Percentiles rank a stretch among this genome's conserved stretches.
Evolutionary conservation across 192 early-diverging fungal genomes (phyloP).

Genomic region (Linnemannia zychae): DNA sequence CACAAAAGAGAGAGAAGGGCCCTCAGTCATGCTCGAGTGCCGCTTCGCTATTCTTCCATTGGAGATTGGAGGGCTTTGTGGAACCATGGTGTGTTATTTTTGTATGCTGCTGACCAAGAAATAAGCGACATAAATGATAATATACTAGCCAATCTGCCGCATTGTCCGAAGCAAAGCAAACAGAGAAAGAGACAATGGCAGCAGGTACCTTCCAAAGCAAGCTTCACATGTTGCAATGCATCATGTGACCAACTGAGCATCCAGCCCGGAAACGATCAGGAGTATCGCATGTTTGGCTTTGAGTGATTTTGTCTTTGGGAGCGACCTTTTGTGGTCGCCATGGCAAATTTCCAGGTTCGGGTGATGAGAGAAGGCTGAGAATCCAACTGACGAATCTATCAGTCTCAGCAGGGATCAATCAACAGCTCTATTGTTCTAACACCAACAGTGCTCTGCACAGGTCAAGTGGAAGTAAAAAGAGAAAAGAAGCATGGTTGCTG

Average conservation of each 20-base stretch:
- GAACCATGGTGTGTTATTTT: not conserved
- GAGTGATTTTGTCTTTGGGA: no score
- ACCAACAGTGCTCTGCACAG: not conserved
- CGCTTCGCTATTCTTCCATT: not conserved
- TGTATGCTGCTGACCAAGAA: not conserved
- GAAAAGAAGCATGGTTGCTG: not conserved
- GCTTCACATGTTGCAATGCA: not conserved
- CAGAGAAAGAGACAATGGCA: not conserved
- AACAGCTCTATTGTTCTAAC: not conserved
- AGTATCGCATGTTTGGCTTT: no score
- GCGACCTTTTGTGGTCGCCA: no score
- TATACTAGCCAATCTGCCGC: no score
- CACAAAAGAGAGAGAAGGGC: not conserved
- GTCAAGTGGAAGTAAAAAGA: not conserved
- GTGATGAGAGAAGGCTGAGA: not conserved
- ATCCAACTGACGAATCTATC: no score
- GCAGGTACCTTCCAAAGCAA: not conserved
- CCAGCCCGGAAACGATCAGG: not conserved
- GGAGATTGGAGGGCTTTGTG: not conserved
- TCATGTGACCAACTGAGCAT: not conserved
- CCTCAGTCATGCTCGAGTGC: not conserved
- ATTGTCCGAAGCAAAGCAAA: no score
- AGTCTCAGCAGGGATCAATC: not conserved
- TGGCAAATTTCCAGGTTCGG: no score
- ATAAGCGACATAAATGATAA: no score